phyloP scores from a whole-genome alignment of 345 rosid species.

The Raphanus raphanistrum region DNA sequence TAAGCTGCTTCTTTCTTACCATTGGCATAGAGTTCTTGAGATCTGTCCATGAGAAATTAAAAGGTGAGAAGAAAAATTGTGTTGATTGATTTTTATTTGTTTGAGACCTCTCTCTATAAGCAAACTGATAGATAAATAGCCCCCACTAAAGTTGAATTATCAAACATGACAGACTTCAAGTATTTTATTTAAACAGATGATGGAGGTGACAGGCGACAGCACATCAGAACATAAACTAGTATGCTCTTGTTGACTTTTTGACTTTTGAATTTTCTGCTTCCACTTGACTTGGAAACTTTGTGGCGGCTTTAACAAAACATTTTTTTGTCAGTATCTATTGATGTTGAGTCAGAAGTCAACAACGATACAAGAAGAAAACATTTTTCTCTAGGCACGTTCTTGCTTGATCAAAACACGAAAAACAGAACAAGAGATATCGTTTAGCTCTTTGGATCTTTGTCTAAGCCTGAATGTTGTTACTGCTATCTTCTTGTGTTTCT shows the following conservation, averaged over 20 bases:
- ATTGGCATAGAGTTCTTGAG: slow-evolving; percentile 21
- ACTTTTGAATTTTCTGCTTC: slow-evolving; percentile 10
- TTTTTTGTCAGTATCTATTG: not conserved
- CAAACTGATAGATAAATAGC: not conserved
- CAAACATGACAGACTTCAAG: not conserved
- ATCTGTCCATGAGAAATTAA: slow-evolving; percentile 14
- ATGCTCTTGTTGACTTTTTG: slow-evolving; percentile 31
- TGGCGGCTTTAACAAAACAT: not conserved
- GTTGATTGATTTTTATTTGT: not conserved
- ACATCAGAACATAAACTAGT: not conserved
- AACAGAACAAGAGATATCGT: not conserved
- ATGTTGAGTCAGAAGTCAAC: slow-evolving; percentile 2
- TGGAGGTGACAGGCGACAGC: not conserved
- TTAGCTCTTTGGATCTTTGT: slow-evolving; percentile 6
- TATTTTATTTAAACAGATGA: not conserved
- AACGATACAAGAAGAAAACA: not conserved
- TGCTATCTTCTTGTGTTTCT: not conserved
- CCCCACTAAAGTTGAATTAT: slow-evolving; percentile 13
- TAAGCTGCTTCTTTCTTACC: slow-evolving; percentile 22
- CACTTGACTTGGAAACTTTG: not conserved
- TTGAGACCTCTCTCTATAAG: not conserved
- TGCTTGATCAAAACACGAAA: no score
- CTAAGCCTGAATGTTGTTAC: slow-evolving; percentile 4
- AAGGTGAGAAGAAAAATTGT: not conserved
- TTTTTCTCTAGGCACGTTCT: no score